These are phyloP conservation scores for Encephalitozoon intestinalis DNA, from an alignment of 371 early-diverging fungal species.

Conservation along the genomic window DNA sequence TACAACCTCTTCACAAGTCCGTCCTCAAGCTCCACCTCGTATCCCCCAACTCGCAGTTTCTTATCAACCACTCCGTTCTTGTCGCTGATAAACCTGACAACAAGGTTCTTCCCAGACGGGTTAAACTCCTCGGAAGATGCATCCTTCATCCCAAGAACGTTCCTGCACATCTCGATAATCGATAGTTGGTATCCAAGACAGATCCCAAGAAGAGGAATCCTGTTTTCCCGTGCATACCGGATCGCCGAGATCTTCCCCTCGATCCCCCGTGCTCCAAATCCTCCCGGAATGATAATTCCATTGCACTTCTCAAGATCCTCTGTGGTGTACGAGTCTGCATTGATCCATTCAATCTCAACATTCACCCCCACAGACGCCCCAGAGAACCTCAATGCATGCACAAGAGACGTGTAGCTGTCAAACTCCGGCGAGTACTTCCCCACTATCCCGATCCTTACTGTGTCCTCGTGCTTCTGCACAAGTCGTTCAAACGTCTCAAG, in stretches of 20 bases:
- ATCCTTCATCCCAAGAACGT: conserved; percentile 71
- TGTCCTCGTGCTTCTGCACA: neutral
- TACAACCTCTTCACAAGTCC: conserved; percentile 58
- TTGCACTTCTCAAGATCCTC: conserved; percentile 55
- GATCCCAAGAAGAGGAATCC: conserved; percentile 92
- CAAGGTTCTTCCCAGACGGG: conserved; percentile 66
- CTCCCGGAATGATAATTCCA: conserved; percentile 97
- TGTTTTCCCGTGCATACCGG: conserved; percentile 90
- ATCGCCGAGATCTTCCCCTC: conserved; percentile 92
- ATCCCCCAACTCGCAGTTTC: conserved; percentile 83
- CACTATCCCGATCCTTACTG: conserved; percentile 79
- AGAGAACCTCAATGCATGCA: conserved; percentile 86
- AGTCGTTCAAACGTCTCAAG: neutral
- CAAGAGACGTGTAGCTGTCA: conserved; percentile 88
- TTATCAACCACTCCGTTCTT: conserved; percentile 23
- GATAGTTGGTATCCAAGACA: conserved; percentile 96
- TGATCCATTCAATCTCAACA: conserved; percentile 72
- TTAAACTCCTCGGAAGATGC: conserved; percentile 62
- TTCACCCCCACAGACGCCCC: conserved; percentile 64
- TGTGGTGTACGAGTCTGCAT: conserved; percentile 70
- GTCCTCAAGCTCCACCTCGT: conserved; percentile 72
- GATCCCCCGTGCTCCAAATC: conserved; percentile 88
- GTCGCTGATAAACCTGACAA: conserved; percentile 87
- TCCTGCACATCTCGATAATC: conserved; percentile 90
- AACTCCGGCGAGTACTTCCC: conserved; percentile 86